Conservation (phyloP, 352 stramenopile species). For the Phytophthora aleatoria region DNA sequence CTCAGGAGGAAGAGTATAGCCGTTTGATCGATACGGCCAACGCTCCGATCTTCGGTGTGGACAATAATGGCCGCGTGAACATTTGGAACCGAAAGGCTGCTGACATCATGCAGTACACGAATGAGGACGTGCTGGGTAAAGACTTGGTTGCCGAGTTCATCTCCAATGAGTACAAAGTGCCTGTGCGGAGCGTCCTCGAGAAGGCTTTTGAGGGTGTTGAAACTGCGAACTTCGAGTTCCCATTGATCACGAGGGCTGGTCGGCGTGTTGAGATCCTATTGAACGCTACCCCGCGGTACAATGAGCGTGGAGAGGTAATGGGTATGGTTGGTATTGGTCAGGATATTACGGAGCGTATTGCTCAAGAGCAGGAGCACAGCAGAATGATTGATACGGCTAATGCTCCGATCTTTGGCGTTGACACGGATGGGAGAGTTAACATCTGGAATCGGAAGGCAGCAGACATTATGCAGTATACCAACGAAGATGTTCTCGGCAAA, state of each 20-base stretch:
- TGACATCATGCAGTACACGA: slow-evolving; percentile 51
- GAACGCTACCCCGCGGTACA: slow-evolving; percentile 21
- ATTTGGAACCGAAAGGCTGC: slow-evolving; percentile 32
- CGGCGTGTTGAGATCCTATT: slow-evolving; percentile 21
- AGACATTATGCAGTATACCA: slow-evolving; percentile 54
- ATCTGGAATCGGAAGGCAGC: slow-evolving; percentile 62
- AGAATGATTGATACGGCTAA: slow-evolving; percentile 55
- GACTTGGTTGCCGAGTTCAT: slow-evolving; percentile 31
- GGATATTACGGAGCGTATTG: slow-evolving; percentile 26
- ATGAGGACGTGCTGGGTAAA: slow-evolving; percentile 44
- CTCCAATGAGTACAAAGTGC: slow-evolving; percentile 16
- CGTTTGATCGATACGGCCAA: slow-evolving; percentile 19
- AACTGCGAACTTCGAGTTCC: slow-evolving; percentile 22
- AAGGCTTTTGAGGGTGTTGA: slow-evolving; percentile 53
- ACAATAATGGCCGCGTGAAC: slow-evolving; percentile 15
- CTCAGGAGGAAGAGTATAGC: slow-evolving; percentile 22
- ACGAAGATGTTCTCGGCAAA: slow-evolving; percentile 45
- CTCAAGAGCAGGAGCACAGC: slow-evolving; percentile 22
- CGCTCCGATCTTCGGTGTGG: slow-evolving; percentile 16
- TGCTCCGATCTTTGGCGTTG: slow-evolving; percentile 43
- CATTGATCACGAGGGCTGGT: slow-evolving; percentile 22
- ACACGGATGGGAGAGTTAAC: slow-evolving; percentile 50
- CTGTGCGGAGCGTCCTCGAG: slow-evolving; percentile 28
- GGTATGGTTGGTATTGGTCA: slow-evolving; percentile 29
- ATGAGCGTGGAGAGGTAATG: slow-evolving; percentile 23